phyloP scores from a whole-genome alignment of 352 stramenopile species.

The Pythium rishiriense region DNA sequence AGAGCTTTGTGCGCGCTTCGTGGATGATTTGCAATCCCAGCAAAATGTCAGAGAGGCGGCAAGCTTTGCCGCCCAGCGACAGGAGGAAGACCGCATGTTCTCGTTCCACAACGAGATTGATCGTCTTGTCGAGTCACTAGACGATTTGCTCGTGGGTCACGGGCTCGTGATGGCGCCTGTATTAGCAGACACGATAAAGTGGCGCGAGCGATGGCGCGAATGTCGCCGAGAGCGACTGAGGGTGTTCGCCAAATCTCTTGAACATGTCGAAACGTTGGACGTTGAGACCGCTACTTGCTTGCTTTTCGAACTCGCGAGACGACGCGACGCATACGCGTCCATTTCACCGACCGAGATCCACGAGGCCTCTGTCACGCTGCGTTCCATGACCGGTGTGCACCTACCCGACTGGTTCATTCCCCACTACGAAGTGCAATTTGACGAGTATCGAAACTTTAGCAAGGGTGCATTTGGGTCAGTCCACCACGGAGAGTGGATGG shows the following conservation, averaged over 20 bases:
- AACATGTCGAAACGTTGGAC: background rate
- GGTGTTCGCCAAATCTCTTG: background rate
- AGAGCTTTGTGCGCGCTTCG: background rate
- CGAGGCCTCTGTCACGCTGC: background rate
- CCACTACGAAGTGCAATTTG: slow-evolving; percentile 10
- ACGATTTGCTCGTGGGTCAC: background rate
- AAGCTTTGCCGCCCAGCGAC: slow-evolving; percentile 6
- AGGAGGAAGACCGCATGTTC: background rate
- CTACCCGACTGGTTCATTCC: slow-evolving; percentile 19
- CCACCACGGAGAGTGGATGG: slow-evolving; percentile 35
- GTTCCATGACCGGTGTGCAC: background rate
- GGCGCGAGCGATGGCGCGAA: slow-evolving; percentile 1
- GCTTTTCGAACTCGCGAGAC: slow-evolving; percentile 11
- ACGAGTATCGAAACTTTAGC: slow-evolving; percentile 15
- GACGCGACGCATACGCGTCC: background rate
- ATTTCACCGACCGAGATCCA: background rate
- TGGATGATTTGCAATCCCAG: slow-evolving; percentile 1
- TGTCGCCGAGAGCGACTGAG: background rate
- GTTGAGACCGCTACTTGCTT: background rate
- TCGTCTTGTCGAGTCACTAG: background rate
- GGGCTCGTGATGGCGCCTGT: too few species aligned
- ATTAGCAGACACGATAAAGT: background rate
- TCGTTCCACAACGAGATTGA: slow-evolving; percentile 12
- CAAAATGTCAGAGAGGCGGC: background rate
- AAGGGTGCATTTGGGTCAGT: slow-evolving; percentile 31